Evolutionary conservation across 371 early-diverging fungal species (phyloP), one percentile per base, ranked within the genome.

Genomic region (Mucor piriformis): DNA sequence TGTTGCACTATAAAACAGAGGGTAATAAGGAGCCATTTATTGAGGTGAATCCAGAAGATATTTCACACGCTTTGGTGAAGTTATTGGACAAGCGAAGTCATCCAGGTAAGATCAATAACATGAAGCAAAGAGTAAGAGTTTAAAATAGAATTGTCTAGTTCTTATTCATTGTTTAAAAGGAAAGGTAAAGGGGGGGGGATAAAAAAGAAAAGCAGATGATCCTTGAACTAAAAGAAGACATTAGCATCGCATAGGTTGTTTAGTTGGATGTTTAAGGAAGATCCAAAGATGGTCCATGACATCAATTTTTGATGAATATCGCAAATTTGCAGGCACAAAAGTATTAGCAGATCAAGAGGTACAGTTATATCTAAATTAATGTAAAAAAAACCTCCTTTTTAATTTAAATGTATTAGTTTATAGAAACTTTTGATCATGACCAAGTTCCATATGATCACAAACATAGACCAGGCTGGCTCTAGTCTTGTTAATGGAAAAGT

Each of bases 11-110:
- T 62, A 67, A 82, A 51, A 88, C 95, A 47, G 85, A 88, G 27
- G 95, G 93, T 23, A 97, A 96, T 70, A 96, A 95, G 84, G 96
- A 96, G 61, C 98, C 97, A 1, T 96, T 95, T 73, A 76, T 81
- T 15, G 95, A 96, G 63, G 93, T 96, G 47, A 92, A 93, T 65
- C 84, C 86, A 50, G 73, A 76, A 13, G 88, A 88, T 47, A 91
- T 97, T 33, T 83, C 87, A 20, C 82, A 83, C 54, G 91, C 92
- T 0, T 75, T 97, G 27, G 87, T 86, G 0, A 86, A 89, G 50
- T 83, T 96, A 1, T 65, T 95, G 10, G 91, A 93, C 69, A 70
- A 77, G 43, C 66, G 91, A 58, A 91, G 91, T 55, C 93, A 92
- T 67, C 92, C 92, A 50, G 86, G 83, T 84, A 71, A 6, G 35